phyloP scores from a whole-genome alignment of 2,329 filamentous ascomycete genomes.

The Stylonectria norvegica region DNA sequence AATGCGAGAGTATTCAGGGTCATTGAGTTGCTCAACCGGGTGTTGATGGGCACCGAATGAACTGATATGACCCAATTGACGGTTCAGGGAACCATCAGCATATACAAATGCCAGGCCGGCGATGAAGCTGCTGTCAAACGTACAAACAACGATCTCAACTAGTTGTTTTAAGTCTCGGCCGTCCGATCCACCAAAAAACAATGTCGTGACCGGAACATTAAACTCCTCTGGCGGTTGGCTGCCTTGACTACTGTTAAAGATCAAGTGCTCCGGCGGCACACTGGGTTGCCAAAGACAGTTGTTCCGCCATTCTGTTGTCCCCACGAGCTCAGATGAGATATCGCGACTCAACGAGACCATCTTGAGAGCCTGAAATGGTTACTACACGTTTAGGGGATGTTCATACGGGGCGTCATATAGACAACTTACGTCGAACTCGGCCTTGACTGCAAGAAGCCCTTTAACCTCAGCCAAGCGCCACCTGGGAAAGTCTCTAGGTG shows the following conservation, averaged over 20 bases:
- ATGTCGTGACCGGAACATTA: slow-evolving; percentile 1
- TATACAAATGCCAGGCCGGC: slow-evolving; percentile 13
- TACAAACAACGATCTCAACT: slow-evolving; percentile 8
- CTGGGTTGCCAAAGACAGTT: slow-evolving; percentile 13
- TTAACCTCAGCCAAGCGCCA: slow-evolving; percentile 6
- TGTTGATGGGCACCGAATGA: not conserved
- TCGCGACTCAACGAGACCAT: slow-evolving; percentile 10
- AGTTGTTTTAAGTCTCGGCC: slow-evolving; percentile 1
- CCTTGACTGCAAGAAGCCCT: slow-evolving; percentile 9
- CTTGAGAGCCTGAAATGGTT: slow-evolving; percentile 9
- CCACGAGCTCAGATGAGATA: not conserved
- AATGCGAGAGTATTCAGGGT: not conserved
- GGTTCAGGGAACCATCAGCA: slow-evolving; percentile 2
- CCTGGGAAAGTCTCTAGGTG: slow-evolving; percentile 4
- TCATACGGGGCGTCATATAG: not conserved
- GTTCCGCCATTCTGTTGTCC: not conserved
- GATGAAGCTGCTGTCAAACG: slow-evolving; percentile 4
- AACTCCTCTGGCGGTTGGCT: not conserved
- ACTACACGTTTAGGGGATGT: not conserved
- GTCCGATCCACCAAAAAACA: slow-evolving; percentile 12
- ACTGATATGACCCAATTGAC: slow-evolving; percentile 4
- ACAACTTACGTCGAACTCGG: slow-evolving; percentile 14
- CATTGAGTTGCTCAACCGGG: not conserved
- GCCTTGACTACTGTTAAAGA: slow-evolving; percentile 6
- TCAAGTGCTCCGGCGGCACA: slow-evolving; percentile 2